Percentiles rank a stretch among this genome's conserved stretches.
These are phyloP conservation scores for Pythium dissotocum DNA, from an alignment of 352 stramenopile genomes.

Conservation along the genomic window DNA sequence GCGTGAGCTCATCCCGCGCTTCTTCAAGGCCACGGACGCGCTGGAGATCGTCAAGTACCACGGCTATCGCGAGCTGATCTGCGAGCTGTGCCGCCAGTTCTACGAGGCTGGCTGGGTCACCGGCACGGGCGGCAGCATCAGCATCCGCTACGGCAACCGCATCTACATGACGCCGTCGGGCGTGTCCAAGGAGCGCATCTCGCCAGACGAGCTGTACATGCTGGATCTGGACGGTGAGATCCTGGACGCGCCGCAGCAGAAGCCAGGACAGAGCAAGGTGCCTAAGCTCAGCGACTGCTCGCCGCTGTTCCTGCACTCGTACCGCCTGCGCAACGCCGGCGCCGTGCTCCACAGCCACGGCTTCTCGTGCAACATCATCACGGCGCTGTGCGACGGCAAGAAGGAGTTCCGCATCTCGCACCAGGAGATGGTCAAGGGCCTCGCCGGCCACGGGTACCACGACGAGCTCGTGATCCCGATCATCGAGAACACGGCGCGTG, in stretches of 20 bases:
- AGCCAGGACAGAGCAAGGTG: conserved; percentile 30
- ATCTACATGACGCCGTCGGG: conserved; percentile 96
- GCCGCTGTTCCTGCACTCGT: conserved; percentile 93
- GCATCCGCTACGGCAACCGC: conserved; percentile 89
- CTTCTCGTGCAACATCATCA: conserved; percentile 87
- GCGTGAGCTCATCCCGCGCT: conserved; percentile 36
- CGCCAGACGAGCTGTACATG: conserved; percentile 94
- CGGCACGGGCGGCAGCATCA: conserved; percentile 94
- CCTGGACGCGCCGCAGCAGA: conserved; percentile 56
- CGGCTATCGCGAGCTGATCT: conserved; percentile 63
- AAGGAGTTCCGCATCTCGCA: conserved; percentile 91
- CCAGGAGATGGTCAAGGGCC: conserved; percentile 98
- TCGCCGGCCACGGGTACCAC: conserved; percentile 90
- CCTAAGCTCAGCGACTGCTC: conserved; percentile 93
- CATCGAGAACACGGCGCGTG: conserved; percentile 95
- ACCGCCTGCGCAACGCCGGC: conserved; percentile 77
- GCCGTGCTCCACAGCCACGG: conserved; percentile 83
- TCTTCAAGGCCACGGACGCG: conserved; percentile 43
- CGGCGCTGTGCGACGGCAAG: conserved; percentile 85
- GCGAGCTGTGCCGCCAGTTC: conserved; percentile 73
- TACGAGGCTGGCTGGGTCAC: conserved; percentile 92
- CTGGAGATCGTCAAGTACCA: conserved; percentile 43
- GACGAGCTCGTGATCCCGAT: conserved; percentile 94
- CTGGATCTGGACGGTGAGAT: conserved; percentile 87
- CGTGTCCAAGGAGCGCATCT: conserved; percentile 96